Conservation (phyloP, 768 basidiomycete genomes). For the Tylopilus felleus region DNA sequence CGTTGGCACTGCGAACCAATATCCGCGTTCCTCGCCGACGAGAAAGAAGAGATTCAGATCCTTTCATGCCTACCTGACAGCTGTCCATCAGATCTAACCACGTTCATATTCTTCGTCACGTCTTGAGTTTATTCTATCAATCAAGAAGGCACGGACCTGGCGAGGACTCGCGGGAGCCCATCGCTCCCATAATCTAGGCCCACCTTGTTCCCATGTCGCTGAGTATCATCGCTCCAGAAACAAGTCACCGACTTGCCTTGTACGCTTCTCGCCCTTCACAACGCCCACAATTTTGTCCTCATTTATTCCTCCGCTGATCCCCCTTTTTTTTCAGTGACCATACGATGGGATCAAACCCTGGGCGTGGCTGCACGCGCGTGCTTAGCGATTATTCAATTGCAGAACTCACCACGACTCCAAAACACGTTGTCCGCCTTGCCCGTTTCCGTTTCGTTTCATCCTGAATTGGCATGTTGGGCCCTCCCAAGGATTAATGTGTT, state of each 20-base stretch:
- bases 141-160: background rate
- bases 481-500: background rate
- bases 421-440: slow-evolving; percentile 13
- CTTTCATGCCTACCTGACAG: background rate
- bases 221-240: background rate
- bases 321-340: background rate
- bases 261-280: background rate
- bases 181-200: background rate
- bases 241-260: background rate
- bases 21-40: slow-evolving; percentile 17
- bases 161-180: slow-evolving; percentile 1
- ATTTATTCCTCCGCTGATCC: slow-evolving; percentile 10
- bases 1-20: background rate
- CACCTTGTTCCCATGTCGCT: background rate
- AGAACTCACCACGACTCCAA: slow-evolving; percentile 1
- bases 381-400: slow-evolving; percentile 8
- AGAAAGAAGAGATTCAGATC: background rate
- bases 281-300: background rate
- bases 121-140: background rate
- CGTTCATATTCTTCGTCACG: background rate
- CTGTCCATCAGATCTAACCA: slow-evolving; percentile 2
- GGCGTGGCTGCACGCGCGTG: background rate
- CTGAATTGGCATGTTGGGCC: background rate
- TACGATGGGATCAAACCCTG: background rate
- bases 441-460: background rate